phyloP scores from a whole-genome alignment of 768 basidiomycete species.

The Russula abietina region DNA sequence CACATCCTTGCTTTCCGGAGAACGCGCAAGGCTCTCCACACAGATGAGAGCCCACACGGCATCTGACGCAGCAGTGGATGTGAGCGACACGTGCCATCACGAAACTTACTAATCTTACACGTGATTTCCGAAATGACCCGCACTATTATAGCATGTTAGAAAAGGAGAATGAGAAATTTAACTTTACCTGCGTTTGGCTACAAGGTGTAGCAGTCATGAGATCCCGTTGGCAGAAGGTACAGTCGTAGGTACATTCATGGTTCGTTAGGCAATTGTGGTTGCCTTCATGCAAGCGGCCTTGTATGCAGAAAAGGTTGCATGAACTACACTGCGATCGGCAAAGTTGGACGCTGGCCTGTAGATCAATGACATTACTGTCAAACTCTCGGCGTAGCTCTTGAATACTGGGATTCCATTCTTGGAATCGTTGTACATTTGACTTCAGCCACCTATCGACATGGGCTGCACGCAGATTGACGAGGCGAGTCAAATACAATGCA shows the following conservation, averaged over 20 bases:
- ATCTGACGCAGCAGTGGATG: conserved; percentile 37
- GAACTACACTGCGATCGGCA: conserved; percentile 43
- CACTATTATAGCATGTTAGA: conserved; percentile 32
- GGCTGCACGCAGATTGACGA: conserved; percentile 40
- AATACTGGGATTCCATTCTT: conserved; percentile 39
- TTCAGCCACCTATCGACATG: conserved; percentile 49
- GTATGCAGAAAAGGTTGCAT: conserved; percentile 48
- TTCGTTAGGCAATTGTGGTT: conserved; percentile 46
- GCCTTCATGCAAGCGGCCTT: conserved; percentile 40
- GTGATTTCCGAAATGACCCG: conserved; percentile 51
- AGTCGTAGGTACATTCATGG: conserved; percentile 42
- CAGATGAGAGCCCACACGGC: conserved; percentile 44
- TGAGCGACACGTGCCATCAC: conserved; percentile 24
- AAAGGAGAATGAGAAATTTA: not conserved
- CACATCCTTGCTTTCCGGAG: conserved; percentile 44
- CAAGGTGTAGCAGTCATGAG: conserved; percentile 31
- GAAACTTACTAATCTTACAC: conserved; percentile 33
- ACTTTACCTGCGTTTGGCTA: conserved; percentile 40
- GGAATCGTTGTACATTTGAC: conserved; percentile 45
- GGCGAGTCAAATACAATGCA: conserved; percentile 34
- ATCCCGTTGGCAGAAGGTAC: conserved; percentile 39
- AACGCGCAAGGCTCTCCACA: conserved; percentile 50
- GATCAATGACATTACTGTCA: conserved; percentile 40
- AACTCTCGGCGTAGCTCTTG: conserved; percentile 42
- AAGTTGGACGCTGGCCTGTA: conserved; percentile 42